Base-by-base conservation (phyloP, 176 grass and related monocot genomes). In the Musa troglodytarum region DNA sequence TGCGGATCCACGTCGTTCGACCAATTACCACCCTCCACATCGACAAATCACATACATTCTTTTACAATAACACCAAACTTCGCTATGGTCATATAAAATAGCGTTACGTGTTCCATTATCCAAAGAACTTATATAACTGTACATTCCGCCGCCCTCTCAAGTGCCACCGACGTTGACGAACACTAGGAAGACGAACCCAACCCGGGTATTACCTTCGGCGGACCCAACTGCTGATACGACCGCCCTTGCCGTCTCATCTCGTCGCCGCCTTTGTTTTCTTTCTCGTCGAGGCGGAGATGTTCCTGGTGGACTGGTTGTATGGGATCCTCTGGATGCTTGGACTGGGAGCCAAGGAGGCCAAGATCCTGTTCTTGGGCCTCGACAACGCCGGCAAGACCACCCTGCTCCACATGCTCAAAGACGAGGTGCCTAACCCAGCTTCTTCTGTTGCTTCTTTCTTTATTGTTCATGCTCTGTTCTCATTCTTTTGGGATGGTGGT, bases 371-470 rank as follows among this genome's bases (percentile, higher is more conserved):
- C 67, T 16, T 69, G 16, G 67, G 67, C 67, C 67, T 69, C 29
- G 67, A 69, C 34, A 69, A 69, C 67, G 24, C 67, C 67, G 67
- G 67, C 16, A 69, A 69, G 67, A 69, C 67, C 8, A 69, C 67
- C 67, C 67, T 69, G 9, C 67, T 69, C 28, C 67, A 50, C 34
- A 50, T 69, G 29, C 67, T 69, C 14, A 69, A 69, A 49, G 67
- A 69, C 19, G 29, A 69, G 67, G 67, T 69, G 34, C 34, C 34
- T 43, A 6, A 43, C 34, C 34, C 34, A 43, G 34, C 34, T 43
- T 43, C 34, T 34, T 34, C 4, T 5, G 29, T 5, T 34, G 29
- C 29, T 34, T 34, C 3, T 43, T 6, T 43, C 34, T 43, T 43
- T 34, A 49, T 68, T 68, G 8, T 68, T 68, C 29, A 43, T 68